Evolutionary conservation across 2,329 filamentous ascomycete genomes (phyloP).

Genomic region (Sordariomycetes sp.): DNA sequence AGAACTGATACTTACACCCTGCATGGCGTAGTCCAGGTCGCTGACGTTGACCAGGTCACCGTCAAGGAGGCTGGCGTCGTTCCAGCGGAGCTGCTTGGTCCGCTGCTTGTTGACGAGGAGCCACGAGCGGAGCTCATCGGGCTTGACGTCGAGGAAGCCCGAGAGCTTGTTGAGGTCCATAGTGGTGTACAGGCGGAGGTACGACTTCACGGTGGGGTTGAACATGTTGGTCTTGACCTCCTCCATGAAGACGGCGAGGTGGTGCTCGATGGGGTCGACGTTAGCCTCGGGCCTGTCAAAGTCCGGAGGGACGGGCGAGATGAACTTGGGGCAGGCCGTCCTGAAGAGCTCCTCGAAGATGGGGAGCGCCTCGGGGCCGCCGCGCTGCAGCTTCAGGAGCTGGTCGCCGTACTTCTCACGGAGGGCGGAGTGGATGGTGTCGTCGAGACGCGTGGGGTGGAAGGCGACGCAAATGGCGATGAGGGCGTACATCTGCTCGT

Average conservation of each 20-base stretch:
- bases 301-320: conserved; percentile 90
- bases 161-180: conserved; percentile 98
- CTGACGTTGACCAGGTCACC: conserved; percentile 87
- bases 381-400: conserved; percentile 90
- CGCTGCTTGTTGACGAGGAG: conserved; percentile 97
- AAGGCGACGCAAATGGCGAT: conserved; percentile 98
- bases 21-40: conserved; percentile 93
- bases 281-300: conserved; percentile 96
- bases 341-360: conserved; percentile 98
- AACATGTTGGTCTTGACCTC: conserved; percentile 99
- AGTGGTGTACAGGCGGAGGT: conserved; percentile 97
- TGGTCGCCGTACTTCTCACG: conserved; percentile 99
- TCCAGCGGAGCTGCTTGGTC: conserved; percentile 91
- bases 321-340: conserved; percentile 97
- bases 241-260: conserved; percentile 96
- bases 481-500: conserved; percentile 98
- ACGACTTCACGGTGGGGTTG: conserved; percentile 95
- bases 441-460: conserved; percentile 91
- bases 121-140: conserved; percentile 86
- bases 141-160: conserved; percentile 90
- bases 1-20: conserved; percentile 50
- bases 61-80: conserved; percentile 73
- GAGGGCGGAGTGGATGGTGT: conserved; percentile 96
- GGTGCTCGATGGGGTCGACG: conserved; percentile 94
- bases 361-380: conserved; percentile 86